Evolutionary conservation across 306 rosid genomes (phyloP), one percentile per base, ranked within the genome.

Genomic region (Trifolium dubium): DNA sequence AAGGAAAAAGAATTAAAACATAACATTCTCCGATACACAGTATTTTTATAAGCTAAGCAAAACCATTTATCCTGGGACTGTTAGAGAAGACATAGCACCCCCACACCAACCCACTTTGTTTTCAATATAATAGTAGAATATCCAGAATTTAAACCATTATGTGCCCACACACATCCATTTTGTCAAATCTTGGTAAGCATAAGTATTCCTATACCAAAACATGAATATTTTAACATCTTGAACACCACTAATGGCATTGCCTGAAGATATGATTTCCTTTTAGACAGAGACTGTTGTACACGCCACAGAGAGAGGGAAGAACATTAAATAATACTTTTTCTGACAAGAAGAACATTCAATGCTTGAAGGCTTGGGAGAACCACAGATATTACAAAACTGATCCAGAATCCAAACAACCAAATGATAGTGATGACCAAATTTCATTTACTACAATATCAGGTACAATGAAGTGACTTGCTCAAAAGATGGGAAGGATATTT

Each of bases 361-460:
- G 17, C 79, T 80, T 4, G n/a, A 66, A 54, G 32, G 61, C 62
- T 50, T 19, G 44, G 37, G 29, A 47, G 74, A 69, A 50, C 39
- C 12, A 10, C 29, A 60, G 31, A 47, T 29, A 44, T 44, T 19
- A 32, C 5, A 66, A 29, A 40, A 40, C 7, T 6, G 8, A 23
- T n/a, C 40, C 44, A 80, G 13, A 4, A 49, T 59, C 67, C 28
- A 76, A 70, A 40, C 40, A n/a, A 69, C 12, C 43, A 71, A 28
- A 49, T 54, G 23, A 54, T 3, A 56, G 14, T 18, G 19, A 29
- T 31, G 51, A 70, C 59, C 60, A 46, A 62, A 54, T 37, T 64
- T 76, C 23, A 40, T 37, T 47, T 49, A 35, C 4, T 17, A 11
- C 0, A 9, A 41, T 53, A 40, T 51, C 17, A 53, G 17, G 23